phyloP scores from a whole-genome alignment of 1,139 yeast genomes.

The Saccharomyces pastorianus region DNA sequence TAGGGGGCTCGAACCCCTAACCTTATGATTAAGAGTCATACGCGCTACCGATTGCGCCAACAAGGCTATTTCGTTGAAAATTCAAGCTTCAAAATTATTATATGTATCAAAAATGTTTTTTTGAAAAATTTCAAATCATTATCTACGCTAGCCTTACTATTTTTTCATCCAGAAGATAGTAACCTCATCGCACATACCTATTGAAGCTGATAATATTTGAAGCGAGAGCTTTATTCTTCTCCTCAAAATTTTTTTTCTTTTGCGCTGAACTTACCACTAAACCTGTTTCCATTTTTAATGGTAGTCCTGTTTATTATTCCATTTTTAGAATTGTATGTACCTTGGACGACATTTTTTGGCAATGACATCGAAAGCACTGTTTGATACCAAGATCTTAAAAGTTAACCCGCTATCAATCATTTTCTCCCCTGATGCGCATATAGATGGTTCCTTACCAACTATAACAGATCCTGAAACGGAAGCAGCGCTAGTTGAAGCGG shows the following conservation, averaged over 20 bases:
- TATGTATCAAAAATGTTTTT: background rate
- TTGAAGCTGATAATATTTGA: background rate
- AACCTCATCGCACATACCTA: background rate
- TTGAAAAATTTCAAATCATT: background rate
- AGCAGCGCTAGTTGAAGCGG: slow-evolving; percentile 48
- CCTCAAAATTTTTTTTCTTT: background rate
- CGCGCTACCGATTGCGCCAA: slow-evolving; percentile 44
- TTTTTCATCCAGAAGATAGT: background rate
- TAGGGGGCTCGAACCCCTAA: slow-evolving; percentile 42
- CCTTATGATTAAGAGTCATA: slow-evolving; percentile 41
- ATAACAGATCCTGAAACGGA: slow-evolving; percentile 48
- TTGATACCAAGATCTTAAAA: slow-evolving; percentile 37
- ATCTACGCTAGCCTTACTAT: background rate
- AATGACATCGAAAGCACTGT: slow-evolving; percentile 5
- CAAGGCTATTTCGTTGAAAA: slow-evolving; percentile 28
- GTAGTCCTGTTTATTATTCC: background rate
- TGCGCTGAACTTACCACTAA: background rate
- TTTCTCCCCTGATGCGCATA: slow-evolving; percentile 32
- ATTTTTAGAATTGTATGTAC: background rate
- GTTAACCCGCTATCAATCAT: slow-evolving; percentile 40
- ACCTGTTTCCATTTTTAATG: background rate
- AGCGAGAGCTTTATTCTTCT: background rate
- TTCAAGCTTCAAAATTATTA: background rate
- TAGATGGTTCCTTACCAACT: slow-evolving; percentile 34
- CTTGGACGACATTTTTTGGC: background rate